Base-by-base conservation (phyloP, 2,329 filamentous ascomycete genomes). In the Fusarium verticillioides region DNA sequence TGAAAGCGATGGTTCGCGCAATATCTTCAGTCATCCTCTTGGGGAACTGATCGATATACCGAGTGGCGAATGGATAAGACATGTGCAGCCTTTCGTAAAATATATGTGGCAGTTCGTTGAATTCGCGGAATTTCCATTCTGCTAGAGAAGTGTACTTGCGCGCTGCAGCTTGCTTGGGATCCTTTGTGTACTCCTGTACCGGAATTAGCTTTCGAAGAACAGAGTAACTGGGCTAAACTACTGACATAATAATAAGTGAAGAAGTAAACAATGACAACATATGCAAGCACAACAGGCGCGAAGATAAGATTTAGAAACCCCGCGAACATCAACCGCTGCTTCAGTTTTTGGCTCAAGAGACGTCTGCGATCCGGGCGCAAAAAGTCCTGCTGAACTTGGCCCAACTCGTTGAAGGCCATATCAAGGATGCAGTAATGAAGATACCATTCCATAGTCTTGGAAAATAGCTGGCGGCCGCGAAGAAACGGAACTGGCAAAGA, bases 121-220 rank as follows among this genome's bases (percentile, higher is more conserved):
- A 99, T 81, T 98, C 96, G 53, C 96, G 92, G 72, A 99, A 98
- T 78, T 98, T 98, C 96, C 96, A 99, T 80, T 97, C 93, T 0
- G 96, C 96, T 57, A 97, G 89, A 3, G 95, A 94, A 0, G 96
- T 98, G 80, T 98, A 99, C 74, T 95, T 92, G 44, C 96, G 91
- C 21, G 82, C 81, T 13, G 94, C 92, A n/a, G 94, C 93, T 42
- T 97, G 89, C 71, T 95, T 92, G 2, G 94, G 96, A 71, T 98
- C 97, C 79, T 95, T 97, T 82, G 97, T 95, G 79, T 97, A 98
- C 85, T 99, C 96, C 92, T 94, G 68, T 7, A 47, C 15, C 26
- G 11, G 19, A 9, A 52, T 76, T 57, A 76, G 68, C 30, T 36
- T 21, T 34, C 28, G 21, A 28, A 34, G 13, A 18, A 18, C 21